Base-by-base conservation (phyloP, 768 basidiomycete genomes). In the Mrakia gelida region DNA sequence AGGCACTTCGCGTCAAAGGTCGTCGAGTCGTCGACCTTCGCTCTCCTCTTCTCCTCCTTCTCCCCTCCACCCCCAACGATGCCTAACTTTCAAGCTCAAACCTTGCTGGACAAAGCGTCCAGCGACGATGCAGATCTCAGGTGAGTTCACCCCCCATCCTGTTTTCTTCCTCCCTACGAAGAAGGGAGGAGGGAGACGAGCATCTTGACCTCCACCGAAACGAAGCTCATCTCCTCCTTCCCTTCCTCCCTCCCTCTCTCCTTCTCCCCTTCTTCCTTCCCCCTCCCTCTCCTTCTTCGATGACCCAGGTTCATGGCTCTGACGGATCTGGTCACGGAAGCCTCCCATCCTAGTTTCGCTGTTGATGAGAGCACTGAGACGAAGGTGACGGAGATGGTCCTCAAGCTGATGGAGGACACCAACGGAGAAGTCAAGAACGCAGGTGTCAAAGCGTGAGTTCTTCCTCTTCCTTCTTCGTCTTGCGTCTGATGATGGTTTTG, bases 401-500 rank as follows among this genome's bases (percentile, higher is more conserved):
- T 98, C 62, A 87, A 89, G 49, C 88, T 98, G 28, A 91, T 98
- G 7, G 92, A 93, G 82, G 97, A 99, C 86, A 92, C 91, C 85
- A 98, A 95, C 81, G 94, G 94, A 11, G 97, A 99, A 86, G 97
- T 98, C 80, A 98, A 98, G 87, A 97, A 97, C 82, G 92, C 93
- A 84, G 94, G 94, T 2, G 96, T 97, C 16, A 94, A 95, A 86
- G 95, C 94, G 96, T 92, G 81, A 74, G 88, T 83, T 18, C n/a
- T 63, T 13, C 73, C 76, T 11, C 0, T 56, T 56, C n/a, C n/a
- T 59, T 28, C 59, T 59, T 2, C 18, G 1, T 18, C 15, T 52
- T 52, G 3, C 9, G 2, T 13, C 49, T 16, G 7, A 2, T 1
- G 16, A 18, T 28, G 6, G 59, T 9, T n/a, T 1, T 9, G 10